phyloP scores from a whole-genome alignment of 129 eudicot genomes.

The Deinandra increscens region DNA sequence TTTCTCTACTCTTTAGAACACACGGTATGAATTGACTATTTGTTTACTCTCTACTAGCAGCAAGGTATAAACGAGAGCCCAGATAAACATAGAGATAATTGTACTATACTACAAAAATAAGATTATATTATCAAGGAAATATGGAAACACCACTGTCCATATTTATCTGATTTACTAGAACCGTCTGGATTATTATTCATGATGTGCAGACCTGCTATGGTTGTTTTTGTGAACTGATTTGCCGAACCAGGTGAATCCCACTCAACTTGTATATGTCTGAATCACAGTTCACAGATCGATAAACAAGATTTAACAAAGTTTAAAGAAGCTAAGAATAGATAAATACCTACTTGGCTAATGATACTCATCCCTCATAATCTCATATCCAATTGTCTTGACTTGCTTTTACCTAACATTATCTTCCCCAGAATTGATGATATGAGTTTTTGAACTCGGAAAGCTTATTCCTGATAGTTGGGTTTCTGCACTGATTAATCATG shows the following conservation, averaged over 20 bases:
- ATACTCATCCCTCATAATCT: slow-evolving; percentile 1
- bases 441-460: not conserved
- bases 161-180: not conserved
- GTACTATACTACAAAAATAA: not conserved
- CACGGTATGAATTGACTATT: not conserved
- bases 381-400: slow-evolving; percentile 6
- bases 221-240: not conserved
- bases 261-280: not conserved
- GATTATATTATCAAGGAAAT: not conserved
- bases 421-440: not conserved
- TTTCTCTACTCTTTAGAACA: not conserved
- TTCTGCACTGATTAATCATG: not conserved
- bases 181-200: not conserved
- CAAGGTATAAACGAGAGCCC: not conserved
- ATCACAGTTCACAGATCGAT: not conserved
- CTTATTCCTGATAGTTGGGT: slow-evolving; percentile 6
- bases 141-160: not conserved
- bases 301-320: not conserved
- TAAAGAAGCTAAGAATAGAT: not conserved
- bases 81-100: not conserved
- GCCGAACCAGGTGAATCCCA: not conserved
- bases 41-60: not conserved
- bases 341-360: not conserved
- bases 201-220: not conserved
- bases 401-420: not conserved